Base-by-base conservation (phyloP, 768 basidiomycete genomes). In the Phlegmacium glaucopus region DNA sequence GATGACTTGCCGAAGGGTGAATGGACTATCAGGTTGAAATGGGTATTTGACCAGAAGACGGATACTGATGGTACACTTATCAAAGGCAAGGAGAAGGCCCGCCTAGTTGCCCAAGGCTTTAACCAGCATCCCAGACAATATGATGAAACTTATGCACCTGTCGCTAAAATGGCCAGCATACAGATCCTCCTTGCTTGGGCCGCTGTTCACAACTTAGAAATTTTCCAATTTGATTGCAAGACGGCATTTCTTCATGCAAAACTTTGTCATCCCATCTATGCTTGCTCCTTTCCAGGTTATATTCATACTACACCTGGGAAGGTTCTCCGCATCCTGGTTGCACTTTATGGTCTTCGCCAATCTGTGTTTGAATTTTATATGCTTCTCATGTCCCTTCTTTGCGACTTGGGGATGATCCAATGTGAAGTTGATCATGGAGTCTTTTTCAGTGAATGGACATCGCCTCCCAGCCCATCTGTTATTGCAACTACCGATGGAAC, bases 281-380 rank as follows among this genome's bases (percentile, higher is more conserved):
- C 42, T 18, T 51, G 49, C 13, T 55, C 16, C 1, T 26, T 42
- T 13, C 50, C 54, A 4, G 47, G 45, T 6, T 51, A 30, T 42
- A 22, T n/a, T n/a, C n/a, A 50, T 53, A 3, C 41, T 59, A 22
- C 22, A 22, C 22, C 22, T 22, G 22, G 22, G 22, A 22, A 22
- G 22, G 22, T 22, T 5, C 22, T 22, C 11, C 51, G 42, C 4
- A 26, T 63, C 1, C 17, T 53, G 22, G 52, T 54, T n/a, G 57
- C 62, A 0, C 44, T 74, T 1, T 73, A 74, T 54, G 69, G 72
- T 4, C 56, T 72, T 2, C 52, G 59, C 3, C 70, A 72, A 47
- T 60, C 70, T 0, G 52, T 51, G 0, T 56, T 44, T 16, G 52
- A 58, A 35, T 61, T 53, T 15, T 58, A 58, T 15, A 42, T 27